phyloP scores from a whole-genome alignment of 495 filamentous ascomycete species.

The Hypoxylon fragiforme region DNA sequence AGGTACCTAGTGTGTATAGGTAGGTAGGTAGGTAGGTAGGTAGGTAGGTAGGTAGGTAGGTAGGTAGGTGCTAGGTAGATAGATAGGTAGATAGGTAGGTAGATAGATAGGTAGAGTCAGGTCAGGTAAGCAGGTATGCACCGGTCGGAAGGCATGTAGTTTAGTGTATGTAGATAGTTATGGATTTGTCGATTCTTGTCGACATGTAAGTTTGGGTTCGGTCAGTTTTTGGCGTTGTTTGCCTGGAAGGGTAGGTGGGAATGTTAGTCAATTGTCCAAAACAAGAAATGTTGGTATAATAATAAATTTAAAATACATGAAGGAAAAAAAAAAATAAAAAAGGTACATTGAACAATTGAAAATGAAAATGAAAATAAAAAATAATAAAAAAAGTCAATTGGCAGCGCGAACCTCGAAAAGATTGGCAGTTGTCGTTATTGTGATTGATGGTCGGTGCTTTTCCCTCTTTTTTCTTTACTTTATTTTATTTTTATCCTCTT shows the following conservation, averaged over 20 bases:
- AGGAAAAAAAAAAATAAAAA: constrained; percentile 5
- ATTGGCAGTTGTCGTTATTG: neutral
- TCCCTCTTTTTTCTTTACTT: neutral
- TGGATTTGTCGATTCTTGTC: too few species aligned
- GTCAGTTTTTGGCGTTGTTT: constrained; percentile 5
- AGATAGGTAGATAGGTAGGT: neutral
- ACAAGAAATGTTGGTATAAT: constrained; percentile 4
- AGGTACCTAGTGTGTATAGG: constrained; percentile 3
- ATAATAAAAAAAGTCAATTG: constrained; percentile 23
- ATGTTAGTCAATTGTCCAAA: constrained; percentile 36
- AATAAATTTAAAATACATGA: neutral
- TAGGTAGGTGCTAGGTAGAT: neutral
- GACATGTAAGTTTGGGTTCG: too few species aligned
- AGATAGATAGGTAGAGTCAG: neutral
- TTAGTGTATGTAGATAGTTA: too few species aligned
- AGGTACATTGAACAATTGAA: neutral
- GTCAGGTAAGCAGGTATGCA: too few species aligned
- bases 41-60: neutral
- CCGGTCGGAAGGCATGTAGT: too few species aligned
- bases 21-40: neutral
- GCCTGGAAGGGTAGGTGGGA: constrained; percentile 28
- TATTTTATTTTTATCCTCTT: neutral
- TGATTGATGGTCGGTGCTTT: constrained; percentile 21
- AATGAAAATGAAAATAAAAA: constrained; percentile 6
- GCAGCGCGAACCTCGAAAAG: constrained; percentile 16